Percentiles rank a stretch among this genome's conserved stretches.
Evolutionary conservation across 2,329 filamentous ascomycete genomes (phyloP).

Genomic region (Lecanicillium sp.): DNA sequence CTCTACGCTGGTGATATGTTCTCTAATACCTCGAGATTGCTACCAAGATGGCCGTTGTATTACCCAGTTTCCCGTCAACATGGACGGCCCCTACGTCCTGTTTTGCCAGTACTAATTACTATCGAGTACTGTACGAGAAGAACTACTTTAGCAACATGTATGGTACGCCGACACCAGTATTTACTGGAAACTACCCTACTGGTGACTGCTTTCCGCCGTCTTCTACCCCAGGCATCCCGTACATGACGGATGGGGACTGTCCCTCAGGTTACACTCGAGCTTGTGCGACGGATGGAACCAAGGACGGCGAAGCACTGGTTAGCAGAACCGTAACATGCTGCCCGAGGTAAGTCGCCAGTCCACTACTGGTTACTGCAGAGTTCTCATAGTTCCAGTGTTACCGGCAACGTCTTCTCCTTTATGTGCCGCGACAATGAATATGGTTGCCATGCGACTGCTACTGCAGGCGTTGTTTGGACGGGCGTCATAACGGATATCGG

Average conservation of each 20-base stretch:
- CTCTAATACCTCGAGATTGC: too few species aligned
- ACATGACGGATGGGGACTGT: constrained; percentile 8
- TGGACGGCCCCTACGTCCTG: constrained; percentile 11
- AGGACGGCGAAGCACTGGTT: not conserved
- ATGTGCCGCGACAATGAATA: constrained; percentile 9
- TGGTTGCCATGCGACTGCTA: constrained; percentile 6
- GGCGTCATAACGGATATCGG: constrained; percentile 7
- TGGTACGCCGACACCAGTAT: constrained; percentile 10
- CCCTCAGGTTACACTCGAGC: constrained; percentile 9
- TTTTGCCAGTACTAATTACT: constrained; percentile 8
- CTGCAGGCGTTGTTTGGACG: constrained; percentile 4
- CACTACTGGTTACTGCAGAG: too few species aligned
- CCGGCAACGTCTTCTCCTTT: constrained; percentile 8
- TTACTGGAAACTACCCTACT: constrained; percentile 6
- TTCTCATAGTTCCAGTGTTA: constrained; percentile 1
- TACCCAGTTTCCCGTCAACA: constrained; percentile 6
- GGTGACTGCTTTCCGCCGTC: constrained; percentile 10
- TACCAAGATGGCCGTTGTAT: too few species aligned
- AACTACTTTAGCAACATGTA: constrained; percentile 9
- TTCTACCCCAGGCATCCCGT: constrained; percentile 6
- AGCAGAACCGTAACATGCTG: constrained; percentile 10
- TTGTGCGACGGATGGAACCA: constrained; percentile 8
- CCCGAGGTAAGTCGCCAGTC: constrained; percentile 5
- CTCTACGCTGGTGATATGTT: too few species aligned
- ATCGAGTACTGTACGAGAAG: constrained; percentile 4